phyloP scores from a whole-genome alignment of 2,329 filamentous ascomycete species.

The Aspergillus versicolor region DNA sequence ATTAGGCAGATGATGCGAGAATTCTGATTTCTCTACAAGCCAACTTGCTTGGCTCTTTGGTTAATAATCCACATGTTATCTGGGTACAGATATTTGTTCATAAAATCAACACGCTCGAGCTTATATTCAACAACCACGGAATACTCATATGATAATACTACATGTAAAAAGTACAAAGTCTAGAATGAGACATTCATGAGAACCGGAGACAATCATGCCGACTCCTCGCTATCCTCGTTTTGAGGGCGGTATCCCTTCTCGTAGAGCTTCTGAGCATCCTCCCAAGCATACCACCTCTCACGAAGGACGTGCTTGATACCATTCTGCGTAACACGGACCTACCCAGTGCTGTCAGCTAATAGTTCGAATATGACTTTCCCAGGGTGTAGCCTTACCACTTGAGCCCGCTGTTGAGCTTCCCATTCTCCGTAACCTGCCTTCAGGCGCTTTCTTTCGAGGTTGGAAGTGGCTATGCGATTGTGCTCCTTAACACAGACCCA shows the following conservation, averaged over 20 bases:
- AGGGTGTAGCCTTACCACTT: constrained; percentile 56
- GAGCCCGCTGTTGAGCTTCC: constrained; percentile 64
- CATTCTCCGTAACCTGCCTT: constrained; percentile 71
- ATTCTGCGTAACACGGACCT: constrained; percentile 77
- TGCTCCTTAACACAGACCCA: constrained; percentile 91
- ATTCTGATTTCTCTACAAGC: too few relatives aligned
- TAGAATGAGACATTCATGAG: not conserved
- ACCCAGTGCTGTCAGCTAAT: constrained; percentile 4
- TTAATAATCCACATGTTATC: too few relatives aligned
- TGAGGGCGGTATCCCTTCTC: constrained; percentile 37
- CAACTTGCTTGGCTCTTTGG: too few relatives aligned
- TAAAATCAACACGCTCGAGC: too few relatives aligned
- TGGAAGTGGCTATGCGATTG: constrained; percentile 81
- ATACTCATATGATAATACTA: constrained; percentile 9
- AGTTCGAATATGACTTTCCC: not conserved
- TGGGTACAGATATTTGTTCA: too few relatives aligned
- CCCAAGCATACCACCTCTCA: constrained; percentile 84
- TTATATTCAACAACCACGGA: not conserved
- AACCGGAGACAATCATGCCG: not conserved
- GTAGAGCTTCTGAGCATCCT: constrained; percentile 40
- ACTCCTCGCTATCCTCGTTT: constrained; percentile 24
- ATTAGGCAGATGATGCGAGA: too few relatives aligned
- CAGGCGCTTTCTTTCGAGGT: constrained; percentile 65
- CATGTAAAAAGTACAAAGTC: constrained; percentile 7
- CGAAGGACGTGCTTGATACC: constrained; percentile 81